Evolutionary conservation across 169 alveolate species (phyloP).

Genomic region (Babesia microti): DNA sequence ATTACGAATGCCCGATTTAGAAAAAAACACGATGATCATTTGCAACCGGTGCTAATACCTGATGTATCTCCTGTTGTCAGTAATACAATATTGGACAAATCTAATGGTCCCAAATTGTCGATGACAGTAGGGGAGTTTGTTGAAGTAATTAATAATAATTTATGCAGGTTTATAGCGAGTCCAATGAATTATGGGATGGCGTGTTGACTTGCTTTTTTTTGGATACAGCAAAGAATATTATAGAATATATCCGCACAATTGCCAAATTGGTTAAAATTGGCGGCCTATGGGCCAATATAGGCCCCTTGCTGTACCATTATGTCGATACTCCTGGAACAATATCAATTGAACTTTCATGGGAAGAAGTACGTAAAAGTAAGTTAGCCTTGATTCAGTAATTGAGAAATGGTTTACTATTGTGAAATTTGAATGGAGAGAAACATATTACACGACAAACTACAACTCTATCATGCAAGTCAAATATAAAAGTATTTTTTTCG

Average conservation of each 20-base stretch:
- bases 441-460: constrained; percentile 72
- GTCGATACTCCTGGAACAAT: constrained; percentile 80
- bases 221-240: constrained; percentile 94
- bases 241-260: constrained; percentile 87
- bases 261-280: constrained; percentile 74
- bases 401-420: constrained; percentile 66
- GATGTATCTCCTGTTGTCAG: constrained; percentile 76
- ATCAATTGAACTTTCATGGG: constrained; percentile 89
- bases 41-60: constrained; percentile 75
- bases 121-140: constrained; percentile 96
- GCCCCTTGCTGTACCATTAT: constrained; percentile 94
- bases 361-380: constrained; percentile 57
- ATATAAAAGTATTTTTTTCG: constrained; percentile 77
- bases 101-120: constrained; percentile 72
- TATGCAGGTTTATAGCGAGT: constrained; percentile 49
- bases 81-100: constrained; percentile 39
- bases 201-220: constrained; percentile 89
- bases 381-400: constrained; percentile 36
- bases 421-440: constrained; percentile 69
- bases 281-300: constrained; percentile 94
- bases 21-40: constrained; percentile 74
- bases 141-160: constrained; percentile 61
- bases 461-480: constrained; percentile 80
- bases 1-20: constrained; percentile 22
- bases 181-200: constrained; percentile 78